Conservation (phyloP, 2,329 filamentous ascomycete genomes). For the Thermothelomyces thermophilus region DNA sequence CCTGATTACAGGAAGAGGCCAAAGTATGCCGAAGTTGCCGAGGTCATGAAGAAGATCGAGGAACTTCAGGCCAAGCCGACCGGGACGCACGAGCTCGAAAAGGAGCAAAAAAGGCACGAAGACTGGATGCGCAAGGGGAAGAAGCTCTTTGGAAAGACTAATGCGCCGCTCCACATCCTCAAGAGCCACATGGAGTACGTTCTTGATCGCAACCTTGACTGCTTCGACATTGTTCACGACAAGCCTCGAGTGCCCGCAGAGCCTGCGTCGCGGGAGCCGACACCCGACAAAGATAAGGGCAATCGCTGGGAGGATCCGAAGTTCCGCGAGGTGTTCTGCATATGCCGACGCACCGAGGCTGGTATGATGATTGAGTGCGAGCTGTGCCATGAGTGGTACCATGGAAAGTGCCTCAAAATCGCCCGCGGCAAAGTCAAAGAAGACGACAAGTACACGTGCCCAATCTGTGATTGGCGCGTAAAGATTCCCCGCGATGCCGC, state of each 20-base stretch:
- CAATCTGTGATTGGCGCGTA: slow-evolving; percentile 94
- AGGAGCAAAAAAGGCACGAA: slow-evolving; percentile 88
- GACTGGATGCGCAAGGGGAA: slow-evolving; percentile 99
- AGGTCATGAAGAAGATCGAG: slow-evolving; percentile 79
- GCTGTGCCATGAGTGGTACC: slow-evolving; percentile 98
- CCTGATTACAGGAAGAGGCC: slow-evolving; percentile 72
- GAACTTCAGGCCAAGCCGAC: slow-evolving; percentile 88
- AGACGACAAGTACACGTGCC: slow-evolving; percentile 96
- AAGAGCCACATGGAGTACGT: slow-evolving; percentile 94
- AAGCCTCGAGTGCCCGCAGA: slow-evolving; percentile 86
- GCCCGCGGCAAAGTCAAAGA: slow-evolving; percentile 96
- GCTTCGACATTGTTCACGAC: slow-evolving; percentile 80
- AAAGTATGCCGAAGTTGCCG: slow-evolving; percentile 81
- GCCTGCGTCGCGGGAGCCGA: slow-evolving; percentile 78
- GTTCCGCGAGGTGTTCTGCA: slow-evolving; percentile 83
- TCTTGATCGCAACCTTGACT: slow-evolving; percentile 78
- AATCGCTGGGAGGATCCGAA: slow-evolving; percentile 56
- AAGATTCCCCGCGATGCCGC: slow-evolving; percentile 96
- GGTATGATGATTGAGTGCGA: slow-evolving; percentile 99
- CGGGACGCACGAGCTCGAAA: slow-evolving; percentile 87
- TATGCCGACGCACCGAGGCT: slow-evolving; percentile 85
- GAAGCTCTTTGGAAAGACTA: slow-evolving; percentile 95
- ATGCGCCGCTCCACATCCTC: slow-evolving; percentile 91
- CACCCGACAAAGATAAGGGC: slow-evolving; percentile 41
- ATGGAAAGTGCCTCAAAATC: slow-evolving; percentile 97